Conservation (phyloP, 2,329 filamentous ascomycete genomes). For the Ophiostoma angusticollis region DNA sequence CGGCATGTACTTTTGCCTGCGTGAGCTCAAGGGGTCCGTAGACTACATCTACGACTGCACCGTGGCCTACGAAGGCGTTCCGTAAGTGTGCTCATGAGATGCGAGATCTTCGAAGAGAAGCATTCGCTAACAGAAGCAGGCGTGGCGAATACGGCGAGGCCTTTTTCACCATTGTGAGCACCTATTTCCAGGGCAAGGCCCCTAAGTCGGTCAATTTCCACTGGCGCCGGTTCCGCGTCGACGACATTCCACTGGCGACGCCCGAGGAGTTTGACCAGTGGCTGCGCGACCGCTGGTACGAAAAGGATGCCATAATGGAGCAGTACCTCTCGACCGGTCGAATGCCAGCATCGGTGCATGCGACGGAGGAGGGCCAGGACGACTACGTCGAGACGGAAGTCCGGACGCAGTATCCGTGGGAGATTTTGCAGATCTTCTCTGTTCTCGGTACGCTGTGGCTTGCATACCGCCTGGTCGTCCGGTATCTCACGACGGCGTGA, state of each 20-base stretch:
- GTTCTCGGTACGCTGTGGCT: constrained; percentile 23
- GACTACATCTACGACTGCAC: constrained; percentile 90
- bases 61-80: constrained; percentile 85
- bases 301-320: constrained; percentile 84
- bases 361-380: constrained; percentile 17
- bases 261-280: constrained; percentile 67
- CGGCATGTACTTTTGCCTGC: constrained; percentile 66
- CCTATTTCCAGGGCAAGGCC: constrained; percentile 76
- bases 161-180: constrained; percentile 74
- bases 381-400: constrained; percentile 47
- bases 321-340: constrained; percentile 64
- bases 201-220: constrained; percentile 95
- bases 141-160: constrained; percentile 79
- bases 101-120: not conserved
- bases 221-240: constrained; percentile 75
- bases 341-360: constrained; percentile 57
- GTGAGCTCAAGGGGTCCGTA: constrained; percentile 58
- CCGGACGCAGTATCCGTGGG: constrained; percentile 38
- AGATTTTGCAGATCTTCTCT: constrained; percentile 42
- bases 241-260: constrained; percentile 68
- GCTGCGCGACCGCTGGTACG: constrained; percentile 76
- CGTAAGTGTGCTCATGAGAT: constrained; percentile 43
- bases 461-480: constrained; percentile 3
- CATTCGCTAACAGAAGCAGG: constrained; percentile 27
- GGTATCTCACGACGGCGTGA: too few relatives aligned